Percentiles rank a stretch among this genome's conserved stretches.
These are phyloP conservation scores for Rhizopogon rudus DNA, from an alignment of 768 basidiomycete genomes.

Conservation along the genomic window DNA sequence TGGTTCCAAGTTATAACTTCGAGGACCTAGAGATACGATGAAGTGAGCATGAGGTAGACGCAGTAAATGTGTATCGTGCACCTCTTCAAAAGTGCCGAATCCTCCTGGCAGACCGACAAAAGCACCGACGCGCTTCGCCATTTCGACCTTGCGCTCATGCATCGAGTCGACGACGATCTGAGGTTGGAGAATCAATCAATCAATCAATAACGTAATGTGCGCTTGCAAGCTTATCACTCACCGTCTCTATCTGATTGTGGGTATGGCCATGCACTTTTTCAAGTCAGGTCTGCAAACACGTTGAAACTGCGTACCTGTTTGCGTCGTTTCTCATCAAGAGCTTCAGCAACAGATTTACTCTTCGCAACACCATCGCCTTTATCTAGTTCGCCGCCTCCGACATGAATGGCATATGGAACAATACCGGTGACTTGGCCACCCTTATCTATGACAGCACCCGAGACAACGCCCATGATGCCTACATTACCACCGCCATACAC, in stretches of 20 bases:
- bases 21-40: constrained; percentile 46
- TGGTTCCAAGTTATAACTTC: constrained; percentile 97
- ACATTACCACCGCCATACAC: constrained; percentile 84
- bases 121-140: constrained; percentile 76
- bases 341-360: constrained; percentile 14
- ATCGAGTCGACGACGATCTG: constrained; percentile 71
- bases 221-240: constrained; percentile 11
- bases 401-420: constrained; percentile 71
- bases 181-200: neutral
- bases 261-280: neutral
- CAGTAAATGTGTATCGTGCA: constrained; percentile 2
- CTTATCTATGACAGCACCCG: constrained; percentile 53
- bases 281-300: constrained; percentile 9
- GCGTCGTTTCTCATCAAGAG: constrained; percentile 26
- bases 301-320: constrained; percentile 27
- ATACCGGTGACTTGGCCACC: constrained; percentile 78
- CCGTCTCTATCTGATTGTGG: constrained; percentile 26
- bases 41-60: neutral
- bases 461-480: constrained; percentile 87
- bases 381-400: constrained; percentile 57
- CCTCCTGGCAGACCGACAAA: constrained; percentile 93
- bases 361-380: constrained; percentile 29
- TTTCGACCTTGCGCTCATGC: constrained; percentile 87
- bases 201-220: neutral
- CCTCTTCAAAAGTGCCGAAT: constrained; percentile 95